phyloP scores from a whole-genome alignment of 768 basidiomycete genomes.

The Arthromyces matolae region DNA sequence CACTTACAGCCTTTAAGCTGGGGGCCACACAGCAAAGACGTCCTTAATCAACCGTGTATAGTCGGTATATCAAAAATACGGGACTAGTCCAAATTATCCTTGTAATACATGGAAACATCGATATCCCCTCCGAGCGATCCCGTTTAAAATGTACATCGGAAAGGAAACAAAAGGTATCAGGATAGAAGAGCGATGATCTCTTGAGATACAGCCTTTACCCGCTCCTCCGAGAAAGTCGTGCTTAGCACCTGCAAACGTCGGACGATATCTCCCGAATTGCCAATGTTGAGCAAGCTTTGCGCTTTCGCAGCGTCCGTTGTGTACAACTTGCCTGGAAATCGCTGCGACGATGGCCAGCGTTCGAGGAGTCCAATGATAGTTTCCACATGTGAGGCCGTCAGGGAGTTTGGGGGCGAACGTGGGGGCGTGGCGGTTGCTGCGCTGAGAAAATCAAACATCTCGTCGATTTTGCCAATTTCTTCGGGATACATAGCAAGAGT shows the following conservation, averaged over 20 bases:
- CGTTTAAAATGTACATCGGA: background rate
- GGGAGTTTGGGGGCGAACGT: constrained; percentile 27
- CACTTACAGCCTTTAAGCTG: too few relatives aligned
- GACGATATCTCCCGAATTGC: constrained; percentile 38
- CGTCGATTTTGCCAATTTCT: constrained; percentile 55
- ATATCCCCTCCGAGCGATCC: background rate
- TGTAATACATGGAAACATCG: constrained; percentile 5
- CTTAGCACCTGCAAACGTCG: constrained; percentile 38
- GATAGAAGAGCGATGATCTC: constrained; percentile 48
- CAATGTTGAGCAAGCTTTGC: constrained; percentile 32
- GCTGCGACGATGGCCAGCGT: constrained; percentile 69
- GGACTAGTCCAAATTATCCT: background rate
- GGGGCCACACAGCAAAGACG: too few relatives aligned
- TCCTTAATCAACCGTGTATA: too few relatives aligned
- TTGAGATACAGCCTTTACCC: constrained; percentile 45
- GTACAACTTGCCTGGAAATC: constrained; percentile 50
- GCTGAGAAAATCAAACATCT: constrained; percentile 58
- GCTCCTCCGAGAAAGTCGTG: constrained; percentile 53
- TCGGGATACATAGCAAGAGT: constrained; percentile 68
- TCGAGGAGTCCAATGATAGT: constrained; percentile 60
- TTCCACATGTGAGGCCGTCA: constrained; percentile 53
- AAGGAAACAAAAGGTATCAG: constrained; percentile 14
- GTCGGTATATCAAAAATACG: background rate
- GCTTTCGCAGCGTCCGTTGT: constrained; percentile 23
- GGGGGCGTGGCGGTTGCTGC: constrained; percentile 39